Evolutionary conservation across 768 basidiomycete genomes (phyloP).

Genomic region (Serendipita vermifera): DNA sequence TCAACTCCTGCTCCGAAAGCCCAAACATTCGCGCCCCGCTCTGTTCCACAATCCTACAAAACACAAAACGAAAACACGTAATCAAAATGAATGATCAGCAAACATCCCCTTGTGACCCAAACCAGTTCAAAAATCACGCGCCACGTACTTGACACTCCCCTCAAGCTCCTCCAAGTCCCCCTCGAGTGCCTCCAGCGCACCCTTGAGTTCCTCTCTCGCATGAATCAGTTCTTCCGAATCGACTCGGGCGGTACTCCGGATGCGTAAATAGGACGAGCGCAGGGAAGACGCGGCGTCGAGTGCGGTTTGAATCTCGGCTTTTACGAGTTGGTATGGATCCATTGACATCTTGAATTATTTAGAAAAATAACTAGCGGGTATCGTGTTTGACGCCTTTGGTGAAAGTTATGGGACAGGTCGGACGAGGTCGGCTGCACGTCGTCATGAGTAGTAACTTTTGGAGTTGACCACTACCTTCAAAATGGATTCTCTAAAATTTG

Average conservation of each 20-base stretch:
- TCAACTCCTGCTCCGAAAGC: slow-evolving; percentile 64
- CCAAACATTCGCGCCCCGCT: slow-evolving; percentile 77
- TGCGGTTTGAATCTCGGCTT: slow-evolving; percentile 67
- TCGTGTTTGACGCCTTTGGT: too few species aligned
- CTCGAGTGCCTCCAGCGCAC: slow-evolving; percentile 63
- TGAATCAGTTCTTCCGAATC: slow-evolving; percentile 71
- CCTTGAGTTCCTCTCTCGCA: slow-evolving; percentile 69
- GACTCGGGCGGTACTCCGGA: slow-evolving; percentile 55
- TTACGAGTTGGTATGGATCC: slow-evolving; percentile 81
- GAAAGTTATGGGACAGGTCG: too few species aligned
- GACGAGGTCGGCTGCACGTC: too few species aligned
- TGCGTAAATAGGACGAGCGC: slow-evolving; percentile 62
- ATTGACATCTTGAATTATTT: slow-evolving; percentile 17
- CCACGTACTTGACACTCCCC: slow-evolving; percentile 70
- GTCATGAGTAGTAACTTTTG: too few species aligned
- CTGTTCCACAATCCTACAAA: slow-evolving; percentile 65
- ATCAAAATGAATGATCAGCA: background rate
- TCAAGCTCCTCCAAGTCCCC: slow-evolving; percentile 89
- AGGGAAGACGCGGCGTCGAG: slow-evolving; percentile 59
- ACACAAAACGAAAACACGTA: background rate
- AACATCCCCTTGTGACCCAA: background rate
- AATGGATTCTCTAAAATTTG: too few species aligned
- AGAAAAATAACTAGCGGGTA: background rate
- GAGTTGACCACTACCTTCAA: too few species aligned
- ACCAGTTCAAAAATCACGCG: background rate